Percentiles rank a stretch among this genome's conserved stretches.
Conservation (phyloP, 768 basidiomycete genomes). For the Hortiboletus campestris region DNA sequence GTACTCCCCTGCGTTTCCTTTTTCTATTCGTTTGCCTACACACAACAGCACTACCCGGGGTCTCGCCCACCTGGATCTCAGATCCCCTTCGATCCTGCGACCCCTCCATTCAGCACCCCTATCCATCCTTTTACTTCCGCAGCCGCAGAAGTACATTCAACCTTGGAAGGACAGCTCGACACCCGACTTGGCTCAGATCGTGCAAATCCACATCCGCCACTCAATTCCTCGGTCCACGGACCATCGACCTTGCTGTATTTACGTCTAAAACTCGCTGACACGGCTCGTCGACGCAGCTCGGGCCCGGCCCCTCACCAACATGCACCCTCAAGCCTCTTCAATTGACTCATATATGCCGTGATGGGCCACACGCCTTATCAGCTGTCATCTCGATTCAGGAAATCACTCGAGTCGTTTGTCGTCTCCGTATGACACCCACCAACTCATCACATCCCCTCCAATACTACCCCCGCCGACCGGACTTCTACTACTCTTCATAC, state of each 20-base stretch:
- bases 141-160: background rate
- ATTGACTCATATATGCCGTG: slow-evolving; percentile 1
- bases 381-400: background rate
- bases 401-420: background rate
- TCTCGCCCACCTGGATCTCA: slow-evolving; percentile 5
- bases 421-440: background rate
- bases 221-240: background rate
- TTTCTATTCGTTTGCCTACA: slow-evolving; percentile 10
- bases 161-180: no score
- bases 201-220: no score
- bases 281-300: background rate
- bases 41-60: slow-evolving; percentile 18
- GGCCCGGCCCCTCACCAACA: background rate
- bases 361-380: background rate
- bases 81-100: background rate
- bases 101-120: background rate
- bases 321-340: background rate
- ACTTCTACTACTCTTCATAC: no score
- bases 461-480: background rate
- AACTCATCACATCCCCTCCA: background rate
- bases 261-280: background rate
- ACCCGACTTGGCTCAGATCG: no score
- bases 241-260: background rate
- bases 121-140: background rate
- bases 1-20: slow-evolving; percentile 5